Percentiles rank a stretch among this genome's conserved stretches.
Conservation (phyloP, 2,329 filamentous ascomycete species). For the Hymenoscyphus fructigenus region DNA sequence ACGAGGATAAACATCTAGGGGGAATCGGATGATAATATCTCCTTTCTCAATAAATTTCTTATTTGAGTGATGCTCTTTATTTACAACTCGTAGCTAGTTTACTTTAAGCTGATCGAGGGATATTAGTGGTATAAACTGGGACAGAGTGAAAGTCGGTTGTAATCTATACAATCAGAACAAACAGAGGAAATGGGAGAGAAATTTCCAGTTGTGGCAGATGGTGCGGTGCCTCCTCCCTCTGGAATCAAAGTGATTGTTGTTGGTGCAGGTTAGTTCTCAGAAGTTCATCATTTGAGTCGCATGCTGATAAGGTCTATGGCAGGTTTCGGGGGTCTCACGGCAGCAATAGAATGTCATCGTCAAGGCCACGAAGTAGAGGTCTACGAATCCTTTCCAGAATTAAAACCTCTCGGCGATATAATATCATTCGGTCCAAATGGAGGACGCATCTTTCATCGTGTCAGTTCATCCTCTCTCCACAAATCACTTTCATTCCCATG, state of each 20-base stretch:
- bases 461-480: background rate
- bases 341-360: conserved; percentile 58
- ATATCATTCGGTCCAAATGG: conserved; percentile 57
- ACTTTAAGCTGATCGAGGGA: background rate
- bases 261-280: conserved; percentile 22
- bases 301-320: conserved; percentile 12
- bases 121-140: background rate
- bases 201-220: conserved; percentile 13
- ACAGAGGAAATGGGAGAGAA: background rate
- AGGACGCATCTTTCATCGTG: conserved; percentile 54
- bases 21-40: background rate
- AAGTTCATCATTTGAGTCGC: background rate
- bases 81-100: background rate
- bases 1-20: too few species aligned
- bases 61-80: background rate
- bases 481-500: background rate
- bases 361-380: conserved; percentile 55
- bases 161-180: background rate
- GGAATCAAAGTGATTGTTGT: conserved; percentile 28
- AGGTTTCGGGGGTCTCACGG: conserved; percentile 59
- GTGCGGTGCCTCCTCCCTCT: conserved; percentile 14
- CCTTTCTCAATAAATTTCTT: background rate
- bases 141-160: background rate
- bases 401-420: conserved; percentile 48
- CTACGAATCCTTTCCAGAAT: conserved; percentile 47